Evolutionary conservation across 1,284 basidiomycete species (phyloP), one percentile per base, ranked within the genome.

Genomic region (Malassezia globosa): DNA sequence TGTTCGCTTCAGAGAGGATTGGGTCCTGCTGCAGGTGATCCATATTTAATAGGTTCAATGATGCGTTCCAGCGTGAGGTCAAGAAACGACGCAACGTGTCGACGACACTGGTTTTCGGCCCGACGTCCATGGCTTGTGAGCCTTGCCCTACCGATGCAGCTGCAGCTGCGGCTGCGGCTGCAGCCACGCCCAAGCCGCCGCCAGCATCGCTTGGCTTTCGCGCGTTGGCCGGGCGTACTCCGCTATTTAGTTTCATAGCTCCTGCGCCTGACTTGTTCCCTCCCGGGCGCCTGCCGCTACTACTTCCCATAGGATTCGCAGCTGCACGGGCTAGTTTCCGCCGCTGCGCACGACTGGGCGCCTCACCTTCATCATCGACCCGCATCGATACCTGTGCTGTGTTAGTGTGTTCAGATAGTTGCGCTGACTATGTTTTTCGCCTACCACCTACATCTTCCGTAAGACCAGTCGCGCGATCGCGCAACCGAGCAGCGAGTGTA

Each of bases 21-120:
- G 81, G 78, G 66, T 89, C 86, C 29, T 83, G 79, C 43, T 77
- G 72, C 77, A 89, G 78, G 41, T 73, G 67, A 31, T 61, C 83
- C 42, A 87, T 79, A 66, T 88, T 85, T 35, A 88, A 76, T 67
- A 82, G 84, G 56, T 77, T 77, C 2, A 74, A 66, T 7, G 36
- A 37, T 7, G 42, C 48, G 35, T 55, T 42, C 54, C 54, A 63
- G 11, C 61, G 41, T 21, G 49, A 42, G 16, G 39, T 37, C 10
- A 63, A 39, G 46, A 61, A 63, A n/a, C 31, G 41, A n/a, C 50
- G 50, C 40, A 52, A 40, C 34, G 50, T 52, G 76, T 79, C n/a
- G 87, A 74, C 84, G 83, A 2, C 50, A 23, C 47, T 47, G 5
- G 45, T 47, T 26, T 37, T 25, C 19, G 50, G 50, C 50, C 33